These are phyloP conservation scores for Trichoderma citrinoviride DNA, from an alignment of 2,329 filamentous ascomycete genomes.

Conservation along the genomic window DNA sequence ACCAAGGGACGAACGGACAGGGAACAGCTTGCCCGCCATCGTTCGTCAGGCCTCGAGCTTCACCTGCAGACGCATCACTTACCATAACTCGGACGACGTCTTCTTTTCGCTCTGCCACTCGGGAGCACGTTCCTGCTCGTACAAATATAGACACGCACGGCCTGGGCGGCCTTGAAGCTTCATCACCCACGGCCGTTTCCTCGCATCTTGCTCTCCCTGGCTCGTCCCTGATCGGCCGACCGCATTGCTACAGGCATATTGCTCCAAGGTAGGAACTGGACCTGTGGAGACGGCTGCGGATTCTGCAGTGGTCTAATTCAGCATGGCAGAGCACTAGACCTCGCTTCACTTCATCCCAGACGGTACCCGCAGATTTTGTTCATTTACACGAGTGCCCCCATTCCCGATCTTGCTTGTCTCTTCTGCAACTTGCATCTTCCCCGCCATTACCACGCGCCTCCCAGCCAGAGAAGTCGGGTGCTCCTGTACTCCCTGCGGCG, in stretches of 20 bases:
- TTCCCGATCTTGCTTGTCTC: conserved; percentile 16
- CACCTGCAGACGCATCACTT: neutral
- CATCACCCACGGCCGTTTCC: neutral
- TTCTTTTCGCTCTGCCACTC: neutral
- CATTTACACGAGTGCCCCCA: conserved; percentile 19
- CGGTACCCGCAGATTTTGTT: conserved; percentile 12
- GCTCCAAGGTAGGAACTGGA: conserved; percentile 25
- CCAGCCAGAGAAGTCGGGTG: neutral
- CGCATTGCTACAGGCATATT: conserved; percentile 27
- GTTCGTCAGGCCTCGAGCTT: neutral
- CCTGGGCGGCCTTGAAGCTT: neutral
- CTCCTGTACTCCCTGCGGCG: neutral
- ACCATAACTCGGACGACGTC: too few relatives aligned
- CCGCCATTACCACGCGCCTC: conserved; percentile 7
- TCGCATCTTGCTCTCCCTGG: conserved; percentile 21
- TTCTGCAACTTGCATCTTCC: conserved; percentile 16
- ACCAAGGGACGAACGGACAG: neutral
- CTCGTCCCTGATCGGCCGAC: conserved; percentile 27
- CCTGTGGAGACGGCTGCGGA: conserved; percentile 23
- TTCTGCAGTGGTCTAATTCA: conserved; percentile 14
- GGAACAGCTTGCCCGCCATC: neutral
- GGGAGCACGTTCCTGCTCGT: neutral
- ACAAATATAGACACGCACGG: neutral
- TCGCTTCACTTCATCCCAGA: conserved; percentile 16
- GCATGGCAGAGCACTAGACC: conserved; percentile 19